Percentiles rank a stretch among this genome's conserved stretches.
phyloP scores from a whole-genome alignment of 306 rosid genomes.

The Rosa persica region DNA sequence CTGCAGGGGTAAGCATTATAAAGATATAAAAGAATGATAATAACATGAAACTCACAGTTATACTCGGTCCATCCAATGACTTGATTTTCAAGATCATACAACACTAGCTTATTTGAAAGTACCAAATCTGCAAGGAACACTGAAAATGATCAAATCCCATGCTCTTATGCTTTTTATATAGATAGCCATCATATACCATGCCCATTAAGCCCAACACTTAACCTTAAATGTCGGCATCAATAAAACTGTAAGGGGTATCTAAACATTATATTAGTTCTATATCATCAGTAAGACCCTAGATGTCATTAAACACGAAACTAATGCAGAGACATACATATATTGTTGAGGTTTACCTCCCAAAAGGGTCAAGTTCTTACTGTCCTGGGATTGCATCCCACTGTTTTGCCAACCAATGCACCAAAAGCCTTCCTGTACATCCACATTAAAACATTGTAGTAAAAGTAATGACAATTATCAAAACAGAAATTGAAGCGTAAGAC shows the following conservation, averaged over 20 bases:
- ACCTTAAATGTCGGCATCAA: background rate
- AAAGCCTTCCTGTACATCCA: conserved; percentile 61
- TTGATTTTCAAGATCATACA: conserved; percentile 88
- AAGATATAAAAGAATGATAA: background rate
- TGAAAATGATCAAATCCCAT: conserved; percentile 6
- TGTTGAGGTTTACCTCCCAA: conserved; percentile 74
- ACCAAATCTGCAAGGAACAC: conserved; percentile 74
- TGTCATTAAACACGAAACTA: background rate
- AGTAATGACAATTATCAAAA: conserved; percentile 16
- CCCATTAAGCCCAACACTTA: background rate
- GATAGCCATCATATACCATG: background rate
- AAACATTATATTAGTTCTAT: background rate
- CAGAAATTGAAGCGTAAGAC: background rate
- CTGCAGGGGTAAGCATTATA: background rate
- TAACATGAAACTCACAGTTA: conserved; percentile 66
- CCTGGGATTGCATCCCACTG: conserved; percentile 85
- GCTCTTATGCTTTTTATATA: background rate
- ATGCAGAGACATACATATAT: conserved; percentile 3
- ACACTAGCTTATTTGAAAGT: conserved; percentile 85
- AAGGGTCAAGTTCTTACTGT: conserved; percentile 79
- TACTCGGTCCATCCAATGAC: conserved; percentile 92
- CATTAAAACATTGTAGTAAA: conserved; percentile 14
- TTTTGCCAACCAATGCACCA: conserved; percentile 99
- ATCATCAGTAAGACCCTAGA: background rate
- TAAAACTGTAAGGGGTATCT: background rate